phyloP scores from a whole-genome alignment of 2,329 filamentous ascomycete species.

The Xylariaceae sp. region DNA sequence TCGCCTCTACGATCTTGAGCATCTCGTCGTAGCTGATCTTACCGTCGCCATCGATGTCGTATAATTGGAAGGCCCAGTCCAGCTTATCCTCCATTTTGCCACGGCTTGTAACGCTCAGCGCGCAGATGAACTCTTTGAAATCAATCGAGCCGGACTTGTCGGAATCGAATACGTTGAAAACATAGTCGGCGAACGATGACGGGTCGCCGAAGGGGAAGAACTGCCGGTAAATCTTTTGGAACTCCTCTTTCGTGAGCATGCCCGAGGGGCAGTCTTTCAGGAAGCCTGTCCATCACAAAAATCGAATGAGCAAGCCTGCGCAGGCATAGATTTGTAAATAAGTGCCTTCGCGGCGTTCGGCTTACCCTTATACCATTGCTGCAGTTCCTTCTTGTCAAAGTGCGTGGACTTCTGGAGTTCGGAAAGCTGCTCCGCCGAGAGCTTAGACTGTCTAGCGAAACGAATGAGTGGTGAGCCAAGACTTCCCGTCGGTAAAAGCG shows the following conservation, averaged over 20 bases:
- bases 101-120: constrained; percentile 89
- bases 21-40: constrained; percentile 99
- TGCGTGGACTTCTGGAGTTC: constrained; percentile 96
- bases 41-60: constrained; percentile 97
- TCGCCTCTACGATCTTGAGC: constrained; percentile 96
- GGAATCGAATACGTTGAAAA: constrained; percentile 98
- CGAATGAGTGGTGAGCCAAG: constrained; percentile 7
- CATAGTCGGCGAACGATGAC: constrained; percentile 95
- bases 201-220: constrained; percentile 99
- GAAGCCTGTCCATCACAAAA: constrained; percentile 60
- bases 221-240: constrained; percentile 99
- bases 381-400: constrained; percentile 99
- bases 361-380: constrained; percentile 99
- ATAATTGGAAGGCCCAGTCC: constrained; percentile 98
- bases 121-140: constrained; percentile 99
- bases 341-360: background rate
- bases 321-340: background rate
- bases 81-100: constrained; percentile 99
- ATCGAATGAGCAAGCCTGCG: constrained; percentile 12
- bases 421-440: constrained; percentile 89
- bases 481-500: background rate
- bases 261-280: constrained; percentile 96
- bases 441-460: constrained; percentile 79
- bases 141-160: constrained; percentile 97
- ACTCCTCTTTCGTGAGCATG: constrained; percentile 96